Base-by-base conservation (phyloP, 2,329 filamentous ascomycete genomes). In the Balansia obtecta region DNA sequence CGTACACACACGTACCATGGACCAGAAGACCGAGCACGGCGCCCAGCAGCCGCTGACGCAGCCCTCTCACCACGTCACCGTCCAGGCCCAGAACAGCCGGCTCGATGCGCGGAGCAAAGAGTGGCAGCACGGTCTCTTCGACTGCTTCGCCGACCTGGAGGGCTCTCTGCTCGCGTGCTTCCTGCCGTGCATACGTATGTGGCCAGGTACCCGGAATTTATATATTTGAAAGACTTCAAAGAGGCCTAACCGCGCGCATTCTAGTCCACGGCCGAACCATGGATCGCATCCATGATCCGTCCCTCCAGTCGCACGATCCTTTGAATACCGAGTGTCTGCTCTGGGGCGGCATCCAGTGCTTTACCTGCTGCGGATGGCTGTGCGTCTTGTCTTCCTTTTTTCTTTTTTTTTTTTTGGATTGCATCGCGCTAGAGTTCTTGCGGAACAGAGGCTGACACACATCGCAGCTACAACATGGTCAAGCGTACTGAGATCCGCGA, bases 401-500 rank as follows among this genome's bases (percentile, higher is more conserved):
- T 43, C n/a, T 18, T 16, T 15, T 39, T 30, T 1, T n/a, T 30
- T n/a, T 9, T 37, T 12, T 8, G 1, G 27, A 27, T 4, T 27
- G 27, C 27, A 7, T 27, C 8, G 27, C 7, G 27, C 27, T 27
- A 2, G 1, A 27, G 7, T 1, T 27, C 27, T 27, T 27, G 27
- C n/a, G 27, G 20, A 22, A 27, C 5, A 7, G 27, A 6, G 27
- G 34, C 34, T 37, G 15, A 37, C 7, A 13, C n/a, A 12, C 1
- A 34, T 11, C 15, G 15, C 52, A 71, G 69, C 55, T 71, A 67
- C 56, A 66, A 72, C 54, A 73, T 75, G 67, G 64, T 76, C 54
- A 76, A 79, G 63, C 75, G 79, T 46, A 60, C 60, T 51, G 71
- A 77, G 57, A 73, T 80, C 55, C 73, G 77, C 46, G 65, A 75